phyloP scores from a whole-genome alignment of 2,329 filamentous ascomycete species.

The Orbilia quercus region DNA sequence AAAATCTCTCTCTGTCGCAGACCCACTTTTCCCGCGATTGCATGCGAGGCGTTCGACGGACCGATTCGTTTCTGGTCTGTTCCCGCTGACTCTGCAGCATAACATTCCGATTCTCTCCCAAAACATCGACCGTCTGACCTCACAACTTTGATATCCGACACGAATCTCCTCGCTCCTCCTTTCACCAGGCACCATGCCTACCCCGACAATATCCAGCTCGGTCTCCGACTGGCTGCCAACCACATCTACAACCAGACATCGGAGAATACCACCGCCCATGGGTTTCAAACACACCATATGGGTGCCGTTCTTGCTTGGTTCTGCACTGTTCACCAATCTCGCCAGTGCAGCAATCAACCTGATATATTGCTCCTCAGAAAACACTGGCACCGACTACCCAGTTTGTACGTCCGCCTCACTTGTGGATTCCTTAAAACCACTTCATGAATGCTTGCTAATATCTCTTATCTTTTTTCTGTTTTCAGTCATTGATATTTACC shows the following conservation, averaged over 20 bases:
- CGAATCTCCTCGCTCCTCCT: background rate
- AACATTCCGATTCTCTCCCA: constrained; percentile 6
- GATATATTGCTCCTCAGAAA: constrained; percentile 39
- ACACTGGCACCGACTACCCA: constrained; percentile 34
- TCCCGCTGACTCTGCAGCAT: constrained; percentile 28
- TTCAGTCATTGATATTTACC: constrained; percentile 60
- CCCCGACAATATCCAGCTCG: constrained; percentile 12
- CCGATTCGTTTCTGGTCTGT: constrained; percentile 56
- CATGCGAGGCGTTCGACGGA: constrained; percentile 38
- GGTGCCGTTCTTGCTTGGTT: constrained; percentile 40
- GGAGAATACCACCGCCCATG: constrained; percentile 46
- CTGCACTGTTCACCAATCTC: constrained; percentile 23
- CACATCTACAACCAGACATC: constrained; percentile 44
- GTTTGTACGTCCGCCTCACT: constrained; percentile 22
- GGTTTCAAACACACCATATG: constrained; percentile 35
- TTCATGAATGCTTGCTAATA: background rate
- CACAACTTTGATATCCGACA: constrained; percentile 13
- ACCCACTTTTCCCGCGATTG: constrained; percentile 14
- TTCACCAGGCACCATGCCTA: constrained; percentile 38
- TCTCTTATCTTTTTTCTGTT: too few species aligned
- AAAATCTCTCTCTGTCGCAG: constrained; percentile 18
- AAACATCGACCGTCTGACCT: constrained; percentile 4
- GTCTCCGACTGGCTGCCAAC: constrained; percentile 51
- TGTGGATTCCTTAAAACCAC: background rate
- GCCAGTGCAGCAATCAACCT: constrained; percentile 27